A percentile compares a stretch with the other conserved stretches of the same genome.
These are phyloP conservation scores for Penicillium arizonense DNA, from an alignment of 495 filamentous ascomycete genomes.

Conservation along the genomic window DNA sequence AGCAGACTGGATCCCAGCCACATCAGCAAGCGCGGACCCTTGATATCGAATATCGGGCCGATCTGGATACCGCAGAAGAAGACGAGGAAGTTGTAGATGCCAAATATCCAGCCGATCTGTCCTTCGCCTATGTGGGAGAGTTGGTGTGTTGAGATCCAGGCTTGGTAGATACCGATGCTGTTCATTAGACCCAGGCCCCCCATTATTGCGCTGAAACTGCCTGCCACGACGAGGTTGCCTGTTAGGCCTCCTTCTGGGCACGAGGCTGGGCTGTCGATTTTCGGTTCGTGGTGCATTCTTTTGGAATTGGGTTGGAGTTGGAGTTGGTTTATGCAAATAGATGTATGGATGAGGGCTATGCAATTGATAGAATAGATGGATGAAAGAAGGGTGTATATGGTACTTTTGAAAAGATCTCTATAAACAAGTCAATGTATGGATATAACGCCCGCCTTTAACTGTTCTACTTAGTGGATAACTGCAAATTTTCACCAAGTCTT, in stretches of 20 bases:
- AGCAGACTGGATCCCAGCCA: conserved; percentile 36
- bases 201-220: conserved; percentile 64
- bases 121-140: conserved; percentile 49
- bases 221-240: conserved; percentile 68
- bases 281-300: conserved; percentile 19
- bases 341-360: not conserved
- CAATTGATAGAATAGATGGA: not conserved
- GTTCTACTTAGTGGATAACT: not conserved
- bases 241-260: conserved; percentile 64
- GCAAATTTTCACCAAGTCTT: not conserved
- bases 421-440: not conserved
- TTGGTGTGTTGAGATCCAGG: conserved; percentile 62
- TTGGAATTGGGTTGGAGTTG: not conserved
- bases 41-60: conserved; percentile 51
- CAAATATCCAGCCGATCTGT: conserved; percentile 73
- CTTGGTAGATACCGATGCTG: conserved; percentile 66
- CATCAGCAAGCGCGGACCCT: conserved; percentile 47
- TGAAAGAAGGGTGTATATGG: not conserved
- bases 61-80: conserved; percentile 58
- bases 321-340: not conserved
- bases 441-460: not conserved
- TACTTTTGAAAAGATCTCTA: not conserved
- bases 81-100: conserved; percentile 61
- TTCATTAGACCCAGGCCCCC: conserved; percentile 70
- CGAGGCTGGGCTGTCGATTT: conserved; percentile 1